These are phyloP conservation scores for Apiotrichum laibachii DNA, from an alignment of 1,284 basidiomycete genomes.

Conservation along the genomic window DNA sequence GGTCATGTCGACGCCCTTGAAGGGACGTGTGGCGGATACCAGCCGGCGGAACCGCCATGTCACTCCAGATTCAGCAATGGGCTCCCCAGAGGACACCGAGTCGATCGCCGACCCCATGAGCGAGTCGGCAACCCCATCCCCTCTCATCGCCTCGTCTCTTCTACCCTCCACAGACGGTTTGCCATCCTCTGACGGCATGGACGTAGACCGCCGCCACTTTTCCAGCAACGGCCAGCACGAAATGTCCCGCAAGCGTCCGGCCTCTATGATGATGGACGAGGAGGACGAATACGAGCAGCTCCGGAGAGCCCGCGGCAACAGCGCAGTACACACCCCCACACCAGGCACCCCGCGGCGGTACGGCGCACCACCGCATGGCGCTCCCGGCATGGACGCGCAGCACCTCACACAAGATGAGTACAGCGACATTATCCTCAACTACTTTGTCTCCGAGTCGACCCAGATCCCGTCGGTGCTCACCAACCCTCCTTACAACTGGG, in stretches of 20 bases:
- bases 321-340: conserved; percentile 46
- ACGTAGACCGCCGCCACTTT: conserved; percentile 10
- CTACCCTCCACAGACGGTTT: conserved; percentile 13
- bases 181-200: conserved; percentile 17
- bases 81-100: conserved; percentile 14
- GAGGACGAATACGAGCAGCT: conserved; percentile 39
- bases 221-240: conserved; percentile 14
- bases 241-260: conserved; percentile 33
- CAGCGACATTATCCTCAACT: conserved; percentile 94
- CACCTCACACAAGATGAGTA: conserved; percentile 58
- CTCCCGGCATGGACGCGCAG: conserved; percentile 18
- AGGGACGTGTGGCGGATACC: conserved; percentile 32
- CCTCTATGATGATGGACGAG: conserved; percentile 44
- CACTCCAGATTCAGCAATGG: conserved; percentile 21
- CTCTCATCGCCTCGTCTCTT: conserved; percentile 12
- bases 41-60: conserved; percentile 4
- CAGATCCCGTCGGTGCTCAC: conserved; percentile 87
- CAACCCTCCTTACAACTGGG: conserved; percentile 85
- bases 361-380: not conserved
- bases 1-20: conserved; percentile 23
- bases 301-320: conserved; percentile 37
- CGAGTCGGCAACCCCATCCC: conserved; percentile 24
- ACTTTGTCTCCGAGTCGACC: conserved; percentile 97
- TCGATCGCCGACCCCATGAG: conserved; percentile 22
- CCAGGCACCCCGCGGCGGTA: conserved; percentile 23